Conservation (phyloP, 257 asterid genomes). For the Paulownia fortunei region DNA sequence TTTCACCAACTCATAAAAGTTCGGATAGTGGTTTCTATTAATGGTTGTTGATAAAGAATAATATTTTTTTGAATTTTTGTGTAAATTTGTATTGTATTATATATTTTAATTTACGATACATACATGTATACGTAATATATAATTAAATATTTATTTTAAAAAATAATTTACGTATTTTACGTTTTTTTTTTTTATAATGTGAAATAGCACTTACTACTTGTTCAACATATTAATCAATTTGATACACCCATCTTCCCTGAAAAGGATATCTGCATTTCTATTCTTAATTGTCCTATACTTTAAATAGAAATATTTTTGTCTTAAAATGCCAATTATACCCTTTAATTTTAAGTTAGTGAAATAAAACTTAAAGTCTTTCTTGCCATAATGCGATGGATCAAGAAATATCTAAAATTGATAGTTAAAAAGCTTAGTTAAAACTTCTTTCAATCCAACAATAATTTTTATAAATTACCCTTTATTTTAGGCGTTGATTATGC, state of each 20-base stretch:
- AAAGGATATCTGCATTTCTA: background rate
- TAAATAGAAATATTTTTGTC: background rate
- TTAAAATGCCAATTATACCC: background rate
- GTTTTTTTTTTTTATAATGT: too few species aligned
- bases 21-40: background rate
- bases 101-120: too few species aligned
- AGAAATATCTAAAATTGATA: too few species aligned
- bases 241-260: background rate
- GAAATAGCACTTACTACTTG: background rate
- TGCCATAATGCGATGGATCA: background rate
- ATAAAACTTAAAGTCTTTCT: background rate
- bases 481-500: too few species aligned
- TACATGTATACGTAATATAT: too few species aligned
- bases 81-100: too few species aligned
- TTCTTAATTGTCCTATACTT: background rate
- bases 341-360: background rate
- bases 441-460: too few species aligned
- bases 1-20: background rate
- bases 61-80: too few species aligned
- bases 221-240: background rate
- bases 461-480: too few species aligned
- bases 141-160: too few species aligned
- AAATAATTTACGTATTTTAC: too few species aligned
- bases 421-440: too few species aligned
- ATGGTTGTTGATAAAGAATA: background rate